These are phyloP conservation scores for Carex parvula DNA, from an alignment of 176 grass and related monocot species.

Conservation along the genomic window DNA sequence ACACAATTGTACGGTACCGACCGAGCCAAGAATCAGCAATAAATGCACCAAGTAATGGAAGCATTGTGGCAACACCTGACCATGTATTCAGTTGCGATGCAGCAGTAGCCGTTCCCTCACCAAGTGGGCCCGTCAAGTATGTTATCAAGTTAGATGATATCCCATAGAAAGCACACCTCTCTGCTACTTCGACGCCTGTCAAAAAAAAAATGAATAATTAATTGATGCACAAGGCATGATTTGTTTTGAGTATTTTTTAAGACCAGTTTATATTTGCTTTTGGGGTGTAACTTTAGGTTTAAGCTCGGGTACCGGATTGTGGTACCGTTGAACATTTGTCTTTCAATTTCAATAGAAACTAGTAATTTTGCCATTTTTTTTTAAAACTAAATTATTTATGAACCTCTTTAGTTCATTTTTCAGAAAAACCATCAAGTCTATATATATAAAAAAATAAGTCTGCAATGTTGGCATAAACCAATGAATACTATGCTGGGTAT, in stretches of 20 bases:
- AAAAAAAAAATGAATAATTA: background rate
- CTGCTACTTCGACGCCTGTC: slow-evolving; percentile 37
- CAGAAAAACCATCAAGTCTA: background rate
- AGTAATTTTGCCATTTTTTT: too few relatives aligned
- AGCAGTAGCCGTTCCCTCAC: slow-evolving; percentile 33
- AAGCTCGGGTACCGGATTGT: too few relatives aligned
- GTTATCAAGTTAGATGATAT: slow-evolving; percentile 37
- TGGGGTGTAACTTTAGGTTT: too few relatives aligned
- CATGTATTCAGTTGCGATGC: slow-evolving; percentile 31
- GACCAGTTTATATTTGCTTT: too few relatives aligned
- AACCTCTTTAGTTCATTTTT: background rate
- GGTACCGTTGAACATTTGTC: too few relatives aligned
- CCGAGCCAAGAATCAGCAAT: slow-evolving; percentile 37
- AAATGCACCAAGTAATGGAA: slow-evolving; percentile 33
- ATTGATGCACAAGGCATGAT: background rate
- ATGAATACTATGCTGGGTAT: background rate
- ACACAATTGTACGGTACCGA: slow-evolving; percentile 27
- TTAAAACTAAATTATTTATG: too few relatives aligned
- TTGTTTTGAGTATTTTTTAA: too few relatives aligned
- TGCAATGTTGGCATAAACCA: background rate
- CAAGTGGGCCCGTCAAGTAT: slow-evolving; percentile 38
- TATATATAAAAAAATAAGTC: background rate
- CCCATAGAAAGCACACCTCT: slow-evolving; percentile 36
- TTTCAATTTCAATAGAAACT: too few relatives aligned
- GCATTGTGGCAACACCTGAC: slow-evolving; percentile 28